Percentiles rank a stretch among this genome's conserved stretches.
Evolutionary conservation across 2,329 filamentous ascomycete genomes (phyloP).

Genomic region (Didymellaceae sp.): DNA sequence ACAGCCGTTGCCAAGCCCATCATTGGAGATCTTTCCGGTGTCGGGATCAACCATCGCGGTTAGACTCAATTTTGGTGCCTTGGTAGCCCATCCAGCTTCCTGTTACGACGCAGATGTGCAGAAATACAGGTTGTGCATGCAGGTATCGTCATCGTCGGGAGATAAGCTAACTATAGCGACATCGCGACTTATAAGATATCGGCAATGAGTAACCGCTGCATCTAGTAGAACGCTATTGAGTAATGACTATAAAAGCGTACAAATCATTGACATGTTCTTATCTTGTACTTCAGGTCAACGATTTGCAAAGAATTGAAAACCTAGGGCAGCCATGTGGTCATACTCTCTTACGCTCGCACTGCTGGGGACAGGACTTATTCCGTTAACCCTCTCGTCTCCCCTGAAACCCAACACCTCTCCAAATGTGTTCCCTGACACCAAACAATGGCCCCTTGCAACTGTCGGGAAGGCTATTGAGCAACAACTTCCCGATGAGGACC

Average conservation of each 20-base stretch:
- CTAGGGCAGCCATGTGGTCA: constrained; percentile 25
- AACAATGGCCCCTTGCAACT: constrained; percentile 46
- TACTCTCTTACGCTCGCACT: constrained; percentile 4
- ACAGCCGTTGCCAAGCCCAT: constrained; percentile 6
- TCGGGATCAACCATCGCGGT: neutral
- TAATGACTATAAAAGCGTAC: constrained; percentile 1
- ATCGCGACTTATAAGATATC: constrained; percentile 17
- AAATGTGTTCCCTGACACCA: constrained; percentile 20
- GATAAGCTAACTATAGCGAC: constrained; percentile 2
- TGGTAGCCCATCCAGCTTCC: constrained; percentile 25
- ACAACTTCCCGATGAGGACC: constrained; percentile 48
- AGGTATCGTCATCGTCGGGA: constrained; percentile 17
- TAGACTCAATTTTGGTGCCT: constrained; percentile 10
- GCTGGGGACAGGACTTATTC: constrained; percentile 13
- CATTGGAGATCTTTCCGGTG: constrained; percentile 5
- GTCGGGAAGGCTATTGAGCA: constrained; percentile 41
- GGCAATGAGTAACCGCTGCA: constrained; percentile 4
- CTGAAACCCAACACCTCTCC: constrained; percentile 23
- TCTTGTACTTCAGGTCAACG: neutral
- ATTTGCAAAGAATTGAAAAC: too few relatives aligned
- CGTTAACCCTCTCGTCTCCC: constrained; percentile 17
- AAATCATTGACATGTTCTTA: neutral
- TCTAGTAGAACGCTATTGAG: neutral
- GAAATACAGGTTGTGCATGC: constrained; percentile 16
- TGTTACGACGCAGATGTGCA: constrained; percentile 21